phyloP scores from a whole-genome alignment of 345 rosid genomes.

The Aquilaria malaccensis region DNA sequence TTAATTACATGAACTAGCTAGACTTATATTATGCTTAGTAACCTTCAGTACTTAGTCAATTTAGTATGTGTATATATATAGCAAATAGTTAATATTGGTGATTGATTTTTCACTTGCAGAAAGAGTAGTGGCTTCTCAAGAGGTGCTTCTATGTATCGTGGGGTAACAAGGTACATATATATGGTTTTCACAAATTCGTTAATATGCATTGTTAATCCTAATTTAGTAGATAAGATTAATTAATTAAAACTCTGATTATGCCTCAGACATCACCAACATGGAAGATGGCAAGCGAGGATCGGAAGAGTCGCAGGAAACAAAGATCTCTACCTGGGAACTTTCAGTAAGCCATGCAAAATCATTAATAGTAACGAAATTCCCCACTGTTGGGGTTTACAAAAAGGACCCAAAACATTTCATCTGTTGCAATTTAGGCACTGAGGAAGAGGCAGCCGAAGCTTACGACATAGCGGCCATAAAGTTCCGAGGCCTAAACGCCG shows the following conservation, averaged over 20 bases:
- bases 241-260: not conserved
- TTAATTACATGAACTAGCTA: not conserved
- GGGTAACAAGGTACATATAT: conserved; percentile 73
- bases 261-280: conserved; percentile 95
- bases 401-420: not conserved
- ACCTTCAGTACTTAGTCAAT: not conserved
- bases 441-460: conserved; percentile 99
- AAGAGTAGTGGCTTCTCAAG: conserved; percentile 99
- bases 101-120: conserved; percentile 28
- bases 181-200: no score
- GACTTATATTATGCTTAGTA: not conserved
- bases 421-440: conserved; percentile 46
- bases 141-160: conserved; percentile 99
- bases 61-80: not conserved
- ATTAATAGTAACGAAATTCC: not conserved
- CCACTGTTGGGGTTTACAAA: not conserved
- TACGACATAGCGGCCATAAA: conserved; percentile 98
- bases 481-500: conserved; percentile 85
- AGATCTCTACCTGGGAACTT: conserved; percentile 98
- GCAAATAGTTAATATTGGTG: not conserved
- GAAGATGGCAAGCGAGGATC: conserved; percentile 99
- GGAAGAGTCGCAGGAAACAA: conserved; percentile 99
- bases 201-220: no score
- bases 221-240: no score
- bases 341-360: conserved; percentile 51